Evolutionary conservation across 2,329 filamentous ascomycete genomes (phyloP), one percentile per base, ranked within the genome.

Genomic region (Ceratocystiopsis sp.): DNA sequence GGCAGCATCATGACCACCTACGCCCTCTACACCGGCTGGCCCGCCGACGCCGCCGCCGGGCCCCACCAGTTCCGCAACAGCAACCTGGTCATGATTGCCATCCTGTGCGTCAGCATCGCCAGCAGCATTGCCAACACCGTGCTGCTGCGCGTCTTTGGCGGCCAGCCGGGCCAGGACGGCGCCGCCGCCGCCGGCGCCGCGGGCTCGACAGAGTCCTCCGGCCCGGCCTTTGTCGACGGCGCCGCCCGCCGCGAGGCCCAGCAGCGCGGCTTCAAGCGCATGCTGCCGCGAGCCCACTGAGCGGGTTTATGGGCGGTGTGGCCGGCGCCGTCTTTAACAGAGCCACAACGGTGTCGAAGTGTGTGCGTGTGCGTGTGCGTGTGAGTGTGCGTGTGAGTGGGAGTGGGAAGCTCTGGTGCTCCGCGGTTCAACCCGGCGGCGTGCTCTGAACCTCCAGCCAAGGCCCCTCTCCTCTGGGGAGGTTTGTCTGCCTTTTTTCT

Each of bases 1-100:
- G 86, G 86, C 29, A 86, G 80, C 54, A 82, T 94, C 46, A 71
- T 83, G 43, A 93, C 84, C 2, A 93, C 86, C 0, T 94, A 93
- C 56, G 86, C 86, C 13, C 64, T 94, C 40, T 94, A 93, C 59
- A 80, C 79, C 0, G 86, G 86, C 29, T 94, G 86, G 86, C 73
- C 79, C 2, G 78, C 71, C 37, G 86, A 94, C 57, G 74, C 75
- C 10, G 64, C 62, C n/a, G 64, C 70, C 1, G 83, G 83, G 0
- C 73, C 73, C 11, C 67, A 73, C 53, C 79, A 80, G 61, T 93
- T 81, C 61, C 78, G 82, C 49, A 79, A 78, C 58, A 93, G 84
- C 62, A 94, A 93, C 59, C 64, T 87, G 51, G 75, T 80, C 52
- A 93, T 94, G 85, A 77, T 93, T 46, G 86, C 79, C 3, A 94